Evolutionary conservation across 495 filamentous ascomycete species (phyloP).

Genomic region (Aspergillus egyptiacus): DNA sequence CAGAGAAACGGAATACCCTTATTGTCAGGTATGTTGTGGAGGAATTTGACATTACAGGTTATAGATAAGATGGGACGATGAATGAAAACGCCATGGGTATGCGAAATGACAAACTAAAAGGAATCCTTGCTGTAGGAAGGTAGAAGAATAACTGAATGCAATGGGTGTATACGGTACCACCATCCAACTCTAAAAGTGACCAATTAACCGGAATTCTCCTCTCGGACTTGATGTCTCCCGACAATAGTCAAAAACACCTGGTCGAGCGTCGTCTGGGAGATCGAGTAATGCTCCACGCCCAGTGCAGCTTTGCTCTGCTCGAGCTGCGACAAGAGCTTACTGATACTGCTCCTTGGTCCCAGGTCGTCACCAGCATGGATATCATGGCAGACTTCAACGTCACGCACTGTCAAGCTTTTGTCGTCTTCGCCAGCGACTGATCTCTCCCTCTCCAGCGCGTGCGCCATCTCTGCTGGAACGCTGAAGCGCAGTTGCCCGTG

Average conservation of each 20-base stretch:
- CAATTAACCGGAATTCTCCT: constrained; percentile 51
- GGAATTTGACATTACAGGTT: too few species aligned
- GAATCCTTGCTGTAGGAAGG: too few species aligned
- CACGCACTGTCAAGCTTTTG: neutral
- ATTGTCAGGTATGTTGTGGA: too few species aligned
- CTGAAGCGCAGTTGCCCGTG: constrained; percentile 79
- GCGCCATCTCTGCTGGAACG: constrained; percentile 44
- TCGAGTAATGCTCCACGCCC: constrained; percentile 72
- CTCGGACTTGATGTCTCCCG: constrained; percentile 64
- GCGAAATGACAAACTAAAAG: too few species aligned
- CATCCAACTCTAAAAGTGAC: neutral
- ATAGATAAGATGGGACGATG: too few species aligned
- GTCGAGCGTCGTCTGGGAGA: constrained; percentile 76
- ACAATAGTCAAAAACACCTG: constrained; percentile 85
- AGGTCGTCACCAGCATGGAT: neutral
- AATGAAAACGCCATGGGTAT: too few species aligned
- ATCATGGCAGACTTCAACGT: neutral
- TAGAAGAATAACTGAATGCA: too few species aligned
- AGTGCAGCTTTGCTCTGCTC: constrained; percentile 60
- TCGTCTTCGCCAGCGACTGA: neutral
- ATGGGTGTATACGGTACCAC: too few species aligned
- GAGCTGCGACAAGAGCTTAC: constrained; percentile 61
- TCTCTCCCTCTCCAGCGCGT: neutral
- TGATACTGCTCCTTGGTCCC: constrained; percentile 41
- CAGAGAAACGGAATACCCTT: too few species aligned